Evolutionary conservation across 345 rosid species (phyloP).

Genomic region (Boechera retrofracta): DNA sequence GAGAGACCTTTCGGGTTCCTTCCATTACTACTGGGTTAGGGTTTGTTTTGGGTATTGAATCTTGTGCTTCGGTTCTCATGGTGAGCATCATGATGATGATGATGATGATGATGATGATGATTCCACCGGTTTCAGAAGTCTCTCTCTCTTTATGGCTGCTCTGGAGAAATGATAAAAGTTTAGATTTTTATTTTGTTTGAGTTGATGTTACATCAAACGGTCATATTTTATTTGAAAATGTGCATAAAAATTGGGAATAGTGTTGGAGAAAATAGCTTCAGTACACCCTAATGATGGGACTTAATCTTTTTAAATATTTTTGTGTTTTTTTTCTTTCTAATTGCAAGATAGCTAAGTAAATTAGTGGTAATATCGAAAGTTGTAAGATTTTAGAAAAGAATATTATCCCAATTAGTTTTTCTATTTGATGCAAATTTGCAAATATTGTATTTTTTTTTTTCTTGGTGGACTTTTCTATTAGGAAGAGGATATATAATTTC

Average conservation of each 20-base stretch:
- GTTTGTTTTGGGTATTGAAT: constrained; percentile 2
- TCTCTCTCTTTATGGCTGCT: background rate
- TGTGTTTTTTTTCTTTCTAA: background rate
- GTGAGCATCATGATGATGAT: background rate
- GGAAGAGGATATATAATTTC: too few relatives aligned
- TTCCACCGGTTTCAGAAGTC: background rate
- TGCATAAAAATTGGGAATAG: constrained; percentile 12
- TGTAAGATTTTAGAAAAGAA: background rate
- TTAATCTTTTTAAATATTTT: background rate
- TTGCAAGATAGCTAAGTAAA: constrained; percentile 2
- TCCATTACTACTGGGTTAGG: constrained; percentile 5
- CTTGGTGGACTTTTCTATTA: too few relatives aligned
- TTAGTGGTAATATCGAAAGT: constrained; percentile 13
- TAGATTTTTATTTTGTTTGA: constrained; percentile 2
- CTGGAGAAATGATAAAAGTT: background rate
- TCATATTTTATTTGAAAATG: constrained; percentile 39
- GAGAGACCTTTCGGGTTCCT: constrained; percentile 43
- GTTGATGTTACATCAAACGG: constrained; percentile 33
- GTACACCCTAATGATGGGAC: constrained; percentile 22
- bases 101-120: constrained; percentile 12
- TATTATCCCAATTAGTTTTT: background rate
- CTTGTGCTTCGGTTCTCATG: constrained; percentile 25
- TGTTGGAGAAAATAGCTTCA: background rate
- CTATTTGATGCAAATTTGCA: too few relatives aligned
- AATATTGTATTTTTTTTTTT: too few relatives aligned